phyloP scores from a whole-genome alignment of 495 filamentous ascomycete species.

The Penicillium argentinense region DNA sequence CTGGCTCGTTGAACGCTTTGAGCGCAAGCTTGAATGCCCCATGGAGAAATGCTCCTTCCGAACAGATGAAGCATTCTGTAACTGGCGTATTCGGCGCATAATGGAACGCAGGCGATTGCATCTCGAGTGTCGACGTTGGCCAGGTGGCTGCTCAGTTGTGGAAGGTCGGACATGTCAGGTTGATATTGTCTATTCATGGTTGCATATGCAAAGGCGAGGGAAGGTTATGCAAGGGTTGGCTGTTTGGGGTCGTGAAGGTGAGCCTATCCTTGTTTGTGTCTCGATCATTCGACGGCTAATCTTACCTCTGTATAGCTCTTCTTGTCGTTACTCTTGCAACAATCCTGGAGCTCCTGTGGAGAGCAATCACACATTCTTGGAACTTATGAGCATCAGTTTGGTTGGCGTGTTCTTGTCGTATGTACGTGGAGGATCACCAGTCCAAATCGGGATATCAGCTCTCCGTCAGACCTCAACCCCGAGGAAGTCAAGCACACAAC shows the following conservation, averaged over 20 bases:
- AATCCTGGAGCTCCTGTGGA: neutral
- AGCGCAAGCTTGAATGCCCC: conserved; percentile 45
- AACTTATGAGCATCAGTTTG: neutral
- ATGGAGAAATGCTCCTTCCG: conserved; percentile 50
- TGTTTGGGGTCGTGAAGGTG: conserved; percentile 32
- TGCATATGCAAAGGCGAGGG: conserved; percentile 23
- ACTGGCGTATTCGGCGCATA: conserved; percentile 37
- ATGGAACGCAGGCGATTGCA: conserved; percentile 46
- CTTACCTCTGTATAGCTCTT: neutral
- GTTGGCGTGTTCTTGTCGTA: neutral
- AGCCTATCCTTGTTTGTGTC: conserved; percentile 5
- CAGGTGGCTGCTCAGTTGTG: conserved; percentile 38
- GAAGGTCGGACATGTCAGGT: conserved; percentile 36
- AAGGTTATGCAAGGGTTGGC: conserved; percentile 9
- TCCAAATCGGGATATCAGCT: neutral
- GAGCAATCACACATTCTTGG: neutral
- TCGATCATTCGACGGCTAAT: neutral
- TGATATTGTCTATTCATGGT: conserved; percentile 34
- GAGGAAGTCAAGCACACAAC: neutral
- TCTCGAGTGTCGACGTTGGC: conserved; percentile 33
- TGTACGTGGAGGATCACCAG: neutral
- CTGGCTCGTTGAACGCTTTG: conserved; percentile 63
- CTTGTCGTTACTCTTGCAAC: neutral
- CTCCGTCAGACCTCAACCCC: neutral
- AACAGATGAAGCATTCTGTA: conserved; percentile 47